Evolutionary conservation across 805 yeast species (phyloP).

Genomic region (Kodamaea sagamina): DNA sequence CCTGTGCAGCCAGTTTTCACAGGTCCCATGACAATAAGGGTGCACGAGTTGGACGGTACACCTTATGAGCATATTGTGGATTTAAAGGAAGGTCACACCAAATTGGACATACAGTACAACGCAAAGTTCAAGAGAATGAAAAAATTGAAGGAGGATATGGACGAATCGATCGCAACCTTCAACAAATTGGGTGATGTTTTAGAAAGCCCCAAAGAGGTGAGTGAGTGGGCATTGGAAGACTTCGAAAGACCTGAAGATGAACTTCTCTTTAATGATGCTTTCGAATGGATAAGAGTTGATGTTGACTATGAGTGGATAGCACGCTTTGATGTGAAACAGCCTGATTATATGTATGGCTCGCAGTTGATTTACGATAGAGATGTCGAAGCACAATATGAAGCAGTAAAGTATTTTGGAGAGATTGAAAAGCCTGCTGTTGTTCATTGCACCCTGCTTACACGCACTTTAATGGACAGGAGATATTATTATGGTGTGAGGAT

Average conservation of each 20-base stretch:
- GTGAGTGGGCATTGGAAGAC: slow-evolving; percentile 72
- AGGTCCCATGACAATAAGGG: slow-evolving; percentile 96
- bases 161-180: slow-evolving; percentile 37
- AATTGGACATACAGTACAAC: slow-evolving; percentile 91
- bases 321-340: slow-evolving; percentile 75
- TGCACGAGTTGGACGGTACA: slow-evolving; percentile 97
- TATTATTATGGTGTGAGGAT: slow-evolving; percentile 87
- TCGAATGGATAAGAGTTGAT: slow-evolving; percentile 97
- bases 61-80: slow-evolving; percentile 98
- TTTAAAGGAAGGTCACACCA: slow-evolving; percentile 79
- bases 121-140: slow-evolving; percentile 86
- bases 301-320: slow-evolving; percentile 98
- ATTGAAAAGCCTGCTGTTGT: slow-evolving; percentile 56
- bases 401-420: slow-evolving; percentile 70
- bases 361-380: slow-evolving; percentile 94
- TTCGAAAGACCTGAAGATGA: slow-evolving; percentile 73
- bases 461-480: slow-evolving; percentile 81
- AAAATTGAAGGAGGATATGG: slow-evolving; percentile 54
- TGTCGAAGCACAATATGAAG: slow-evolving; percentile 91
- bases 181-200: slow-evolving; percentile 73
- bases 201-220: slow-evolving; percentile 57
- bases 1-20: slow-evolving; percentile 60
- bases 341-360: slow-evolving; percentile 92
- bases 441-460: slow-evolving; percentile 72
- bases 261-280: slow-evolving; percentile 73